Percentiles rank a stretch among this genome's conserved stretches.
These are phyloP conservation scores for Hortaea sp. DNA, from an alignment of 2,329 filamentous ascomycete species.

Conservation along the genomic window DNA sequence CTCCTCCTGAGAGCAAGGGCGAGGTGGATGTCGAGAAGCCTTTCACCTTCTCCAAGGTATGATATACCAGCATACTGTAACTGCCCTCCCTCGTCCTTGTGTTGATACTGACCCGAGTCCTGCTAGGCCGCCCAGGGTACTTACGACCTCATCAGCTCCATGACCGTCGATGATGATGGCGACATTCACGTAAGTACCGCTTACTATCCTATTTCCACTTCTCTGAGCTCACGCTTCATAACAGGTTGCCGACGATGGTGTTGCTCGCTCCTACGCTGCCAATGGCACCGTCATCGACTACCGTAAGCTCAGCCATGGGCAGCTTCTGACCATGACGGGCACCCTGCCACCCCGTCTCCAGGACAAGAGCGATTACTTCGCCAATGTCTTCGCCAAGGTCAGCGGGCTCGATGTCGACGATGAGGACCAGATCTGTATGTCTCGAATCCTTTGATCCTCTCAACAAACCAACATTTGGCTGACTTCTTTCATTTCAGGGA, in stretches of 20 bases:
- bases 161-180: not conserved
- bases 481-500: not conserved
- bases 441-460: not conserved
- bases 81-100: not conserved
- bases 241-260: constrained; percentile 11
- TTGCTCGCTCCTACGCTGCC: constrained; percentile 11
- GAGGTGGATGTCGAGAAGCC: not conserved
- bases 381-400: not conserved
- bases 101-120: not conserved
- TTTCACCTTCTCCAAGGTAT: not conserved
- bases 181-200: constrained; percentile 4
- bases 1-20: not conserved
- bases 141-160: not conserved
- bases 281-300: constrained; percentile 10
- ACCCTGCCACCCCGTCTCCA: not conserved
- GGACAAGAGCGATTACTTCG: not conserved
- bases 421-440: not conserved
- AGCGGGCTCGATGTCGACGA: not conserved
- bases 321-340: constrained; percentile 2
- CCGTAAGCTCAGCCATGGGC: constrained; percentile 8
- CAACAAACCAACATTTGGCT: not conserved
- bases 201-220: not conserved
- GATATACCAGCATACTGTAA: not conserved
- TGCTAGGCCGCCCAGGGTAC: not conserved
- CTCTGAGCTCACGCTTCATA: not conserved